These are phyloP conservation scores for Alternaria brassicicola DNA, from an alignment of 2,329 filamentous ascomycete species.

Conservation along the genomic window DNA sequence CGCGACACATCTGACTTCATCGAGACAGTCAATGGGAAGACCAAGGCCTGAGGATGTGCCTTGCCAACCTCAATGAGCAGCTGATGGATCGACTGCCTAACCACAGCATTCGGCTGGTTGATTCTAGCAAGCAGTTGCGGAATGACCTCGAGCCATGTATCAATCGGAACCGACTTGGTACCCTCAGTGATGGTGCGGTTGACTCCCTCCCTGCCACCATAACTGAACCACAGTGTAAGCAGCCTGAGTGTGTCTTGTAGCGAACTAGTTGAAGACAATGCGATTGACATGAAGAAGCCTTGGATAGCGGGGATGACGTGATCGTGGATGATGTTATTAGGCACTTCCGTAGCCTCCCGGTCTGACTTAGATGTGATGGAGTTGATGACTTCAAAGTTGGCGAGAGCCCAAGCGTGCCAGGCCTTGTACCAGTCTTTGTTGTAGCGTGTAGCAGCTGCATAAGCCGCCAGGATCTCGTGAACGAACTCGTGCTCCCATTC, in stretches of 20 bases:
- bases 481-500: conserved; percentile 89
- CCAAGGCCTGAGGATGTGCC: conserved; percentile 91
- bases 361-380: conserved; percentile 72
- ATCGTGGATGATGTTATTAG: conserved; percentile 73
- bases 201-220: conserved; percentile 87
- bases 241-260: conserved; percentile 93
- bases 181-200: conserved; percentile 88
- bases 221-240: conserved; percentile 93
- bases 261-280: conserved; percentile 87
- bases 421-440: conserved; percentile 98
- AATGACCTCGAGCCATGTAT: conserved; percentile 98
- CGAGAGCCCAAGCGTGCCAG: conserved; percentile 98
- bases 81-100: conserved; percentile 89
- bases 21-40: conserved; percentile 95
- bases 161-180: conserved; percentile 88
- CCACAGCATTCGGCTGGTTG: conserved; percentile 89
- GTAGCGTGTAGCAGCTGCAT: conserved; percentile 89
- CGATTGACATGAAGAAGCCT: conserved; percentile 97
- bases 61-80: conserved; percentile 91
- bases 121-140: conserved; percentile 97
- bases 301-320: conserved; percentile 94
- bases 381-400: conserved; percentile 98
- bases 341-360: conserved; percentile 62
- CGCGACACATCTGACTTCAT: conserved; percentile 93
- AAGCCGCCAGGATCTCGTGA: conserved; percentile 87